Percentiles rank a stretch among this genome's conserved stretches.
These are phyloP conservation scores for Neurospora sp. DNA, from an alignment of 2,329 filamentous ascomycete species.

Conservation along the genomic window DNA sequence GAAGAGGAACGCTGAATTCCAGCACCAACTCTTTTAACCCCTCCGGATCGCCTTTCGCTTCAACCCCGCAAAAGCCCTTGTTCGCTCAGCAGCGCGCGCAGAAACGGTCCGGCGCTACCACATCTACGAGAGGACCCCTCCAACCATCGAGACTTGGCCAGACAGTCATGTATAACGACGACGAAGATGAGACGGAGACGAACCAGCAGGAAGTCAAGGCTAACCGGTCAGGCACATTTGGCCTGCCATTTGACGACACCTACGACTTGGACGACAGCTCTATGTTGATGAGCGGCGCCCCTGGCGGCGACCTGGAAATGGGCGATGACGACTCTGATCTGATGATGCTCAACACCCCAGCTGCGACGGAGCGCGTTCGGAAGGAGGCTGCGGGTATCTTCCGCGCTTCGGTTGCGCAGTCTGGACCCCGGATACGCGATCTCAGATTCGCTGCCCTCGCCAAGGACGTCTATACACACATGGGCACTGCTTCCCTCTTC, in stretches of 20 bases:
- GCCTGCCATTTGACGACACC: conserved; percentile 25
- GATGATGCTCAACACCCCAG: conserved; percentile 45
- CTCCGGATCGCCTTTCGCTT: background rate
- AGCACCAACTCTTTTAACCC: background rate
- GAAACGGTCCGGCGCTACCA: background rate
- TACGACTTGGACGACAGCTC: conserved; percentile 29
- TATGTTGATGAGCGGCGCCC: conserved; percentile 13
- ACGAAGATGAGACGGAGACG: conserved; percentile 28
- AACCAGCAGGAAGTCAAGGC: conserved; percentile 25
- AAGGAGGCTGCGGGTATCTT: conserved; percentile 47
- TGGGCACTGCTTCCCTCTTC: conserved; percentile 47
- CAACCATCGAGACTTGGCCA: conserved; percentile 44
- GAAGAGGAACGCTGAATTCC: background rate
- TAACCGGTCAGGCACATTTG: conserved; percentile 21
- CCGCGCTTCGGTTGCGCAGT: conserved; percentile 39
- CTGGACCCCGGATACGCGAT: conserved; percentile 34
- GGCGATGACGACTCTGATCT: conserved; percentile 39
- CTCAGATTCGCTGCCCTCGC: conserved; percentile 62
- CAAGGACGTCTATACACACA: conserved; percentile 53
- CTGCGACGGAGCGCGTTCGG: conserved; percentile 41
- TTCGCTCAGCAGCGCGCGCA: background rate
- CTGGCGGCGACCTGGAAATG: conserved; percentile 17
- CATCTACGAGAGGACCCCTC: background rate
- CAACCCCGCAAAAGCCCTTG: background rate
- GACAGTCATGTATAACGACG: conserved; percentile 28